These are phyloP conservation scores for Cyberlindnera xishuangbannaensis DNA, from an alignment of 805 yeast species.

Conservation along the genomic window DNA sequence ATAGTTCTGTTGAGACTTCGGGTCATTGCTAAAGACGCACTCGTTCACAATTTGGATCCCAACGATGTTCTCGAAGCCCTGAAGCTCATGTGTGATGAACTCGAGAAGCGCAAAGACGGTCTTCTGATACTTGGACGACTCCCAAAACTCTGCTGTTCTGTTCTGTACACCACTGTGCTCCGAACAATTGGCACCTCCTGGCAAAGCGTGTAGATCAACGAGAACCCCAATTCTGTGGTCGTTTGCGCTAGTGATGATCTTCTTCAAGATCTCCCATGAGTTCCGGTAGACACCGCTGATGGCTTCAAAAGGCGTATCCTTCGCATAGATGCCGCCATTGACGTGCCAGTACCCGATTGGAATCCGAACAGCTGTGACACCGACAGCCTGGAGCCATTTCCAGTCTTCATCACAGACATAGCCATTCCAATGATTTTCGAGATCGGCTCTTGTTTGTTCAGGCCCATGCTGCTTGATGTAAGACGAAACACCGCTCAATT, in stretches of 20 bases:
- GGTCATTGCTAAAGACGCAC: slow-evolving; percentile 56
- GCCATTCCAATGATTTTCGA: slow-evolving; percentile 61
- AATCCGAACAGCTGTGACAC: slow-evolving; percentile 75
- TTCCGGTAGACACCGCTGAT: slow-evolving; percentile 52
- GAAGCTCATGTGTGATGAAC: slow-evolving; percentile 58
- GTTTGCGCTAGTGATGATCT: slow-evolving; percentile 54
- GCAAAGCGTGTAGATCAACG: slow-evolving; percentile 83
- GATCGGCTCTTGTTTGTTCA: slow-evolving; percentile 44
- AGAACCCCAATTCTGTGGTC: slow-evolving; percentile 62
- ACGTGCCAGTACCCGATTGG: slow-evolving; percentile 93
- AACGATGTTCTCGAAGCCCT: slow-evolving; percentile 56
- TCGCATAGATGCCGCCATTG: slow-evolving; percentile 52
- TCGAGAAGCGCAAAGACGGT: slow-evolving; percentile 46
- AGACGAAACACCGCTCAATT: slow-evolving; percentile 63
- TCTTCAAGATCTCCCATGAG: slow-evolving; percentile 65
- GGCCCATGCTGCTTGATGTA: slow-evolving; percentile 43
- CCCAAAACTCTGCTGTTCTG: slow-evolving; percentile 63
- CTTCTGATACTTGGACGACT: slow-evolving; percentile 32
- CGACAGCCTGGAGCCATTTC: slow-evolving; percentile 60
- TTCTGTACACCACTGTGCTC: slow-evolving; percentile 76
- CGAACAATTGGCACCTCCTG: slow-evolving; percentile 86
- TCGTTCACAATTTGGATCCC: slow-evolving; percentile 89
- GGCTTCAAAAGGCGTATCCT: slow-evolving; percentile 57
- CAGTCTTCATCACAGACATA: slow-evolving; percentile 71
- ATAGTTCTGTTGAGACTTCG: slow-evolving; percentile 48